Evolutionary conservation across 2,329 filamentous ascomycete species (phyloP).

Genomic region (Sordariomycetes sp.): DNA sequence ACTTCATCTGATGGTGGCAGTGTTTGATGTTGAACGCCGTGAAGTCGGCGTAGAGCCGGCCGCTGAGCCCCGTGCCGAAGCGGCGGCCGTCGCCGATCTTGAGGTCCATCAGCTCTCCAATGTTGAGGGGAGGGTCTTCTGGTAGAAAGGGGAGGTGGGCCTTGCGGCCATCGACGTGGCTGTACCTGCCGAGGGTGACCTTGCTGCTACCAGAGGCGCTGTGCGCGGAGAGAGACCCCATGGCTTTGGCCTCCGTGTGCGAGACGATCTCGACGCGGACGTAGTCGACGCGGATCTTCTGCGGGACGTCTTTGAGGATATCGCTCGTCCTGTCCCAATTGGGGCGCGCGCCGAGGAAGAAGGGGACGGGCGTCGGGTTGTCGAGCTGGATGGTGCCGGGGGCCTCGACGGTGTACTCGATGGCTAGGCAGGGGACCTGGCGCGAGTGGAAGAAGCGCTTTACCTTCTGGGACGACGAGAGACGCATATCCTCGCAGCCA

Average conservation of each 20-base stretch:
- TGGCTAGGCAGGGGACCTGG: conserved; percentile 19
- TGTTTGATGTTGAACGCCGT: conserved; percentile 15
- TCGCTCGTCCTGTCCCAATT: conserved; percentile 8
- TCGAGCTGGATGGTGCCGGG: conserved; percentile 19
- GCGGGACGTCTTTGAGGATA: conserved; percentile 5
- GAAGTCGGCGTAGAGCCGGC: conserved; percentile 10
- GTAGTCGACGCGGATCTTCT: conserved; percentile 8
- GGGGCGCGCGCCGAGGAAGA: conserved; percentile 10
- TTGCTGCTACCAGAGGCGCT: neutral
- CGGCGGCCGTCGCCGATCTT: neutral
- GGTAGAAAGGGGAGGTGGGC: conserved; percentile 1
- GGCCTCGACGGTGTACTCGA: conserved; percentile 12
- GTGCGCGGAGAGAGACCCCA: neutral
- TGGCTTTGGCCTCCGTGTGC: conserved; percentile 8
- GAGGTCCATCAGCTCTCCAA: conserved; percentile 2
- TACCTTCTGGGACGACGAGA: conserved; percentile 20
- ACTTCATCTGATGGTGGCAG: conserved; percentile 9
- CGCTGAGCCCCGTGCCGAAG: neutral
- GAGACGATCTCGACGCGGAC: conserved; percentile 9
- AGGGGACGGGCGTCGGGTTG: conserved; percentile 11
- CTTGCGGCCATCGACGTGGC: neutral
- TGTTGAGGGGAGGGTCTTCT: conserved; percentile 3
- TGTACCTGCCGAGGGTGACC: conserved; percentile 2
- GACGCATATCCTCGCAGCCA: conserved; percentile 15
- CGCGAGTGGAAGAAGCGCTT: conserved; percentile 18